Base-by-base conservation (phyloP, 768 basidiomycete genomes). In the Leccinum aurantiacum region DNA sequence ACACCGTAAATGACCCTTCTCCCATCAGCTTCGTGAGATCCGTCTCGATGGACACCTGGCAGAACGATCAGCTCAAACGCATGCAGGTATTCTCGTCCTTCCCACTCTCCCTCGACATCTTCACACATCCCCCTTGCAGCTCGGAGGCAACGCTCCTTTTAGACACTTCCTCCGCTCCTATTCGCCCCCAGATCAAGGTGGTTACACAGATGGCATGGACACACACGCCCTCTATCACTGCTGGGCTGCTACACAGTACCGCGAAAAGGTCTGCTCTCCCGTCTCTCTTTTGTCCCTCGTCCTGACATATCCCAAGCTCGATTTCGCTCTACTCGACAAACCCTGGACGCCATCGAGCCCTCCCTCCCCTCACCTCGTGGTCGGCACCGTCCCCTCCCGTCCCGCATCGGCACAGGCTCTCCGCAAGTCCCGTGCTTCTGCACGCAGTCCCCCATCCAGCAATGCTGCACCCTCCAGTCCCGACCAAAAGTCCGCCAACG, bases 41-140 rank as follows among this genome's bases (percentile, higher is more conserved):
- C 46, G 85, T 95, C 63, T 94, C 94, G 56, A 98, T 97, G 95
- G 95, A 97, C 76, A 90, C 93, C 64, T 97, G 95, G 93, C 88
- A 91, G 64, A 84, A 87, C 38, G 93, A 95, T 60, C 94, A 97
- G 74, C 77, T 93, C 63, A 87, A 73, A 68, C 83, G 91, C 63
- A 98, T 99, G 94, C 88, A 91, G 86, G 93, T 94, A 53, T 54
- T 78, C 71, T 58, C 51, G 44, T 53, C 54, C n/a, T 15, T 60
- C 56, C 13, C 48, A 37, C 61, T 53, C 56, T 51, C 22, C 56
- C 41, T 44, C 52, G 6, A 24, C 25, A 17, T 44, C 8, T 19
- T 60, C 64, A 58, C 48, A 60, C 66, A 60, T 57, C 51, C 9
- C 46, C 54, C 58, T 48, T 57, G 38, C 67, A 95, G 89, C 81